A percentile compares a stretch with the other conserved stretches of the same genome.
phyloP scores from a whole-genome alignment of 225 moss, liverwort and hornwort genomes.

The Physcomitrellopsis africana region DNA sequence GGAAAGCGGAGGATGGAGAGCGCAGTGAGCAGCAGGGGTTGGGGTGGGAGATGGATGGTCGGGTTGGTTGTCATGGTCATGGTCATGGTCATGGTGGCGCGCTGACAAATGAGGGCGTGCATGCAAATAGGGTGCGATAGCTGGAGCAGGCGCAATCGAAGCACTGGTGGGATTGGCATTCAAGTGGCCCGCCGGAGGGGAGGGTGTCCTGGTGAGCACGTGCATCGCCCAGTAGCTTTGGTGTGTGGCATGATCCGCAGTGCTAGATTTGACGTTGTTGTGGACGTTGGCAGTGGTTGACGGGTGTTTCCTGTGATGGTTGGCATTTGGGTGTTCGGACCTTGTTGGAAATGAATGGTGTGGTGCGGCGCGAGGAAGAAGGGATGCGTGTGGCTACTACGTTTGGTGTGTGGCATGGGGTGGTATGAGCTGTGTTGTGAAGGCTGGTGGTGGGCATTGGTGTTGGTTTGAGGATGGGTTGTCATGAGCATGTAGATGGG shows the following conservation, averaged over 20 bases:
- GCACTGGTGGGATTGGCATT: slow-evolving; percentile 82
- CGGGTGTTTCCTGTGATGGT: too few relatives aligned
- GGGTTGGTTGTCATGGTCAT: neutral
- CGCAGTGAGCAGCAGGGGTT: neutral
- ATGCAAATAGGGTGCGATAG: slow-evolving; percentile 77
- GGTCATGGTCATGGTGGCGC: slow-evolving; percentile 11
- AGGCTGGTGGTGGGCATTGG: too few relatives aligned
- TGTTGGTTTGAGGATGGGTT: too few relatives aligned
- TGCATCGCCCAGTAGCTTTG: slow-evolving; percentile 13
- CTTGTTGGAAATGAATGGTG: too few relatives aligned
- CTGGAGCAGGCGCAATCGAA: slow-evolving; percentile 91
- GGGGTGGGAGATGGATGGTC: neutral
- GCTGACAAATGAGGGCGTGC: slow-evolving; percentile 20
- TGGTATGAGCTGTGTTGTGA: too few relatives aligned
- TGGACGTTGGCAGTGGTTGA: too few relatives aligned
- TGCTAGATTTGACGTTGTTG: too few relatives aligned
- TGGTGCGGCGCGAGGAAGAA: too few relatives aligned
- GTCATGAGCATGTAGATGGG: too few relatives aligned
- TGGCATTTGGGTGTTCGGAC: too few relatives aligned
- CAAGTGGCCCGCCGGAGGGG: slow-evolving; percentile 86
- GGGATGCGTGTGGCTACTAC: too few relatives aligned
- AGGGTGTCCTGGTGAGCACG: slow-evolving; percentile 83
- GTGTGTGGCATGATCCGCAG: neutral
- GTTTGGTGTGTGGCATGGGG: too few relatives aligned
- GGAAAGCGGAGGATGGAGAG: neutral